Evolutionary conservation across 2,329 filamentous ascomycete species (phyloP).

Genomic region (Fusarium brevicatenulatum): DNA sequence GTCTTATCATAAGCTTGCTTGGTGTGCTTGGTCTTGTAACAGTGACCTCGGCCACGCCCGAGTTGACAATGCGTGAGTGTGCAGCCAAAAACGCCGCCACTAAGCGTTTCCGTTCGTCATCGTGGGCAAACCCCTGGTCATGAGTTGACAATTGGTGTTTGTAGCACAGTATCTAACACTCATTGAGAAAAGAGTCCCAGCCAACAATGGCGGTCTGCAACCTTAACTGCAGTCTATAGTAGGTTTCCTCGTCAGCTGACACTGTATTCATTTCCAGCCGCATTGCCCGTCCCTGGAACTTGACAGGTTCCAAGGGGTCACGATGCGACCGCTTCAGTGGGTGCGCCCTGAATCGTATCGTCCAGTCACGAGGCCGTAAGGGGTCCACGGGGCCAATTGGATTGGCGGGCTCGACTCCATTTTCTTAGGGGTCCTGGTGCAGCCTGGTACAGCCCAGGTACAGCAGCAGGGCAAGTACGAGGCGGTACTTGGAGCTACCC

Average conservation of each 20-base stretch:
- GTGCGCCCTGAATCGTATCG: constrained; percentile 22
- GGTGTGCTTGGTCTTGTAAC: not conserved
- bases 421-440: constrained; percentile 20
- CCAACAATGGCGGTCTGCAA: constrained; percentile 33
- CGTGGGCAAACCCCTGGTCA: constrained; percentile 21
- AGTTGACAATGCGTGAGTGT: not conserved
- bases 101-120: constrained; percentile 18
- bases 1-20: not conserved
- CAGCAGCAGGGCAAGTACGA: constrained; percentile 15
- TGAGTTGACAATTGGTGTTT: constrained; percentile 7
- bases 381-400: constrained; percentile 44
- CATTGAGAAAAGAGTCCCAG: not conserved
- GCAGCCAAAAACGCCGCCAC: constrained; percentile 29
- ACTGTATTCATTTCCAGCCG: constrained; percentile 32
- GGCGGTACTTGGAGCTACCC: constrained; percentile 16
- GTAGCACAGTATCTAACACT: constrained; percentile 15
- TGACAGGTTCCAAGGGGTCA: constrained; percentile 34
- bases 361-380: constrained; percentile 43
- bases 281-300: not conserved
- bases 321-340: constrained; percentile 35
- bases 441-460: not conserved
- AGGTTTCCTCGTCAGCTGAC: constrained; percentile 18
- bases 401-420: constrained; percentile 34
- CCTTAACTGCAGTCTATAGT: constrained; percentile 20
- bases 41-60: constrained; percentile 13